Base-by-base conservation (phyloP, 345 rosid genomes). In the Sisymbrium irio region DNA sequence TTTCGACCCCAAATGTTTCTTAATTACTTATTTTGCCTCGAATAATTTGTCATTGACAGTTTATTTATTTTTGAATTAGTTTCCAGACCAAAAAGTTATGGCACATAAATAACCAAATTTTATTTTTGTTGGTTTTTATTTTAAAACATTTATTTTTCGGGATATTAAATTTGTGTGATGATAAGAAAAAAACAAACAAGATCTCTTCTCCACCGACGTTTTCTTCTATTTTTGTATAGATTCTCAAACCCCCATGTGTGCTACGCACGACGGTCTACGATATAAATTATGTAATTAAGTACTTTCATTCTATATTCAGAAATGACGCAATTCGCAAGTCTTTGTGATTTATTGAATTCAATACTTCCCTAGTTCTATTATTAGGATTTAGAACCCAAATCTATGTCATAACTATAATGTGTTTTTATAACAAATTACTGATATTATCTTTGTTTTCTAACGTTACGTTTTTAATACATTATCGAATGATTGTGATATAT, bases 241-340 rank as follows among this genome's bases (percentile, higher is more conserved):
- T 50, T 50, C 25, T 14, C 55, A 50, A 28, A 50, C 55, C 55
- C 55, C 55, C 55, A 50, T 50, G 55, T 50, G 55, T 50, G 55
- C 55, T 50, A 50, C 12, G 55, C 55, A 50, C 55, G 55, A 50
- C 55, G 55, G 55, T 9, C 55, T 50, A 50, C 55, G 20, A 32
- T 32, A 32, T 32, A 6, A 32, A 32, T 32, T 32, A 32, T 32
- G 8, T 32, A 7, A 49, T 50, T 50, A 50, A 44, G 15, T 47
- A 47, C 22, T 25, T 25, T 25, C 53, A 47, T 47, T 47, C 25
- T 47, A 47, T 47, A 47, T 3, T 47, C 53, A 47, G 53, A 47
- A 49, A 30, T 9, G 54, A 45, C 50, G 11, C 1, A 19, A 17
- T 7, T 45, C 20, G 22, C 10, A 17, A 45, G 50, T 45, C 49